Evolutionary conservation across 768 basidiomycete species (phyloP).

Genomic region (Russula foetens): DNA sequence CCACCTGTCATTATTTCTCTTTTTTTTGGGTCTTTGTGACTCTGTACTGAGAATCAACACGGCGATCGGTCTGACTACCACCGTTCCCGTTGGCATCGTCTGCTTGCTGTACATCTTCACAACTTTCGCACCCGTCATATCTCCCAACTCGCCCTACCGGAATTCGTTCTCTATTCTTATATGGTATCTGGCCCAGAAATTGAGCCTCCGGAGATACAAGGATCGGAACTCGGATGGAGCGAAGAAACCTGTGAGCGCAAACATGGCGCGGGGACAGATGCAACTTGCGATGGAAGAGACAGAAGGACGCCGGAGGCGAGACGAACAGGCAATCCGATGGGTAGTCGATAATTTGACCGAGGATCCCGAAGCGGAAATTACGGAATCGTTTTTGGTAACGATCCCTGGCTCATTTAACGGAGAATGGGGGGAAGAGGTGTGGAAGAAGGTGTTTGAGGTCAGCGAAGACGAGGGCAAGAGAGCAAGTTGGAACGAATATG

Average conservation of each 20-base stretch:
- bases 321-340: background rate
- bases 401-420: background rate
- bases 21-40: background rate
- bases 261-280: background rate
- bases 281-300: background rate
- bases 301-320: background rate
- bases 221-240: background rate
- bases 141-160: background rate
- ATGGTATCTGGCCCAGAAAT: background rate
- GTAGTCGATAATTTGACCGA: background rate
- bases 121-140: background rate
- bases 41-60: background rate
- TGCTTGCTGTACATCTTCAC: background rate
- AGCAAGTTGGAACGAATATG: background rate
- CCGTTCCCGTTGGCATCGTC: background rate
- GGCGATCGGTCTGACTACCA: background rate
- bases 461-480: too few species aligned
- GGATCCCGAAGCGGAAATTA: background rate
- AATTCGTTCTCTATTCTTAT: background rate
- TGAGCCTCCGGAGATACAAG: background rate
- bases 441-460: background rate
- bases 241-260: background rate
- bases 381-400: background rate
- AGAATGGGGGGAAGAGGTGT: background rate
- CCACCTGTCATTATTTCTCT: background rate